Percentiles rank a stretch among this genome's conserved stretches.
Evolutionary conservation across 129 eudicot genomes (phyloP).

Genomic region (Helichrysum umbraculigerum): DNA sequence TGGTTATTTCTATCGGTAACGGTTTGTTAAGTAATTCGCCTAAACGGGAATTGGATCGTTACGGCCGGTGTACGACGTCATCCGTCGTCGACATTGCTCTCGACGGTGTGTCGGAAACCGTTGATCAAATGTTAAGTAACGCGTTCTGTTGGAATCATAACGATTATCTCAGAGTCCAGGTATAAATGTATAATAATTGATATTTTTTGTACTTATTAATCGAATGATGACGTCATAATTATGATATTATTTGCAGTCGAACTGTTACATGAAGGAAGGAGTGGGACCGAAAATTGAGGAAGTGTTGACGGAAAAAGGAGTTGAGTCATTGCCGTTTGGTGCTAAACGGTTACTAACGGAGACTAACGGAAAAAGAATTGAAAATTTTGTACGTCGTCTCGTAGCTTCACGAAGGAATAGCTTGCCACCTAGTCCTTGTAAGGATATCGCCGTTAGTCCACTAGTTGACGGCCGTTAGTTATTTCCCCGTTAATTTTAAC

Average conservation of each 20-base stretch:
- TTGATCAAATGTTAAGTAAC: constrained; percentile 86
- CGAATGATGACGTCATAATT: constrained; percentile 16
- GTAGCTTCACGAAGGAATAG: constrained; percentile 72
- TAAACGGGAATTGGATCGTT: constrained; percentile 34
- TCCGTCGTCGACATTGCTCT: constrained; percentile 62
- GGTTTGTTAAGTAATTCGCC: constrained; percentile 42
- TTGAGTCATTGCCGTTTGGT: constrained; percentile 90
- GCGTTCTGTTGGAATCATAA: constrained; percentile 79
- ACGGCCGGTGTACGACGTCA: constrained; percentile 46
- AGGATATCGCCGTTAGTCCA: constrained; percentile 73
- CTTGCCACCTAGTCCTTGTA: constrained; percentile 95
- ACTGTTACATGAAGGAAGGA: constrained; percentile 41
- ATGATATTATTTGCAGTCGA: constrained; percentile 48
- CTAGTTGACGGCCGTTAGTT: constrained; percentile 79
- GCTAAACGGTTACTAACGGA: constrained; percentile 77
- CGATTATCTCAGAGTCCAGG: constrained; percentile 95
- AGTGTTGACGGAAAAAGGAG: constrained; percentile 63
- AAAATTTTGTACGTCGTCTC: constrained; percentile 72
- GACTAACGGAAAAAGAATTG: constrained; percentile 88
- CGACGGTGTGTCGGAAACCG: constrained; percentile 88
- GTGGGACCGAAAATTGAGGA: constrained; percentile 39
- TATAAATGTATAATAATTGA: constrained; percentile 23
- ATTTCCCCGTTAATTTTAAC: constrained; percentile 8
- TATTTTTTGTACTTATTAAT: background rate
- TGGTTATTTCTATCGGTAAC: constrained; percentile 73